These are phyloP conservation scores for Thalia dealbata DNA, from an alignment of 176 grass and related monocot genomes.

Conservation along the genomic window DNA sequence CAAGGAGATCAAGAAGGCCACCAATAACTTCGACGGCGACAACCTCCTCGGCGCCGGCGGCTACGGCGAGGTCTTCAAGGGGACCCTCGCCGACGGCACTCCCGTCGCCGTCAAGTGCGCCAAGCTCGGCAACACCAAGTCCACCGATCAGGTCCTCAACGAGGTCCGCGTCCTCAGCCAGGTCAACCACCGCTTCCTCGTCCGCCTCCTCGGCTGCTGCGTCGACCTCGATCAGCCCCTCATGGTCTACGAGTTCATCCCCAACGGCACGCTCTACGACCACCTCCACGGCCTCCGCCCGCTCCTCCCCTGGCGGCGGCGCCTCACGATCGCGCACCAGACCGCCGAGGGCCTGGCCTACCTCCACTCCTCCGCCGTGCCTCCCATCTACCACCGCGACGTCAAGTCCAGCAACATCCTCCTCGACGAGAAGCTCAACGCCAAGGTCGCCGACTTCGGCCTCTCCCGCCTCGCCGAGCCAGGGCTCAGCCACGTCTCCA, in stretches of 20 bases:
- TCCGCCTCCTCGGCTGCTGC: constrained; percentile 68
- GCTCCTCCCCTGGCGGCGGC: constrained; percentile 38
- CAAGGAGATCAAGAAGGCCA: constrained; percentile 49
- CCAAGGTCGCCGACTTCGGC: constrained; percentile 71
- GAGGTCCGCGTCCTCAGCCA: constrained; percentile 78
- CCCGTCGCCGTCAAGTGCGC: constrained; percentile 66
- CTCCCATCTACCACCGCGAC: constrained; percentile 77
- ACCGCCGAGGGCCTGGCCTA: constrained; percentile 69
- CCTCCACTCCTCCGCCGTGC: constrained; percentile 54
- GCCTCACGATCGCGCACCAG: constrained; percentile 49
- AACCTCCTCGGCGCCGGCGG: constrained; percentile 67
- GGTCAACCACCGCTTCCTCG: constrained; percentile 76
- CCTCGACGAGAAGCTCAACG: constrained; percentile 45
- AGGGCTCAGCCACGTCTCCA: constrained; percentile 70
- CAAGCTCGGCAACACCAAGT: constrained; percentile 80
- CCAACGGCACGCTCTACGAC: constrained; percentile 57
- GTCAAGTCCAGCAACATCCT: constrained; percentile 89
- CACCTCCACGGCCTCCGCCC: constrained; percentile 43
- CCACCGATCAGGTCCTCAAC: constrained; percentile 71
- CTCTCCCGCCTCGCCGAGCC: constrained; percentile 54
- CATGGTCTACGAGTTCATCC: constrained; percentile 79
- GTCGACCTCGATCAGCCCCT: constrained; percentile 64
- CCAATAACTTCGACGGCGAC: constrained; percentile 46
- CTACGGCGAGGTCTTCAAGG: constrained; percentile 69
- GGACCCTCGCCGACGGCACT: constrained; percentile 45